phyloP scores from a whole-genome alignment of 2,329 filamentous ascomycete genomes.

The Mariannaea elegans region DNA sequence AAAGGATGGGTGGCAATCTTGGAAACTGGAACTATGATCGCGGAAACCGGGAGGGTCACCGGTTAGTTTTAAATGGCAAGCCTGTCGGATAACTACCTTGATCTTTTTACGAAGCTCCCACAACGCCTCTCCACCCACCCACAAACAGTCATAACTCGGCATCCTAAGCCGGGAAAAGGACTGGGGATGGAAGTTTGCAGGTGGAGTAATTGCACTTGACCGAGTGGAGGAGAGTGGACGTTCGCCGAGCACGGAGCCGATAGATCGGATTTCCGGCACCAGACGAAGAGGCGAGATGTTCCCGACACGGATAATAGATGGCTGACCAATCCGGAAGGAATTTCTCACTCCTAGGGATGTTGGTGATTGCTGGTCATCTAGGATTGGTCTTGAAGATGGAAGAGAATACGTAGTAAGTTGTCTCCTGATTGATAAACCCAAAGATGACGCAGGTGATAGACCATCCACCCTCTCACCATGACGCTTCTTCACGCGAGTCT shows the following conservation, averaged over 20 bases:
- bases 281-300: slow-evolving; percentile 10
- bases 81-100: slow-evolving; percentile 13
- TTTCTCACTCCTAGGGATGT: neutral
- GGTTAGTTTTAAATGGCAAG: slow-evolving; percentile 11
- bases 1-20: slow-evolving; percentile 3
- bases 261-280: slow-evolving; percentile 20
- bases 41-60: slow-evolving; percentile 5
- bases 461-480: too few relatives aligned
- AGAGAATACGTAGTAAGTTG: too few relatives aligned
- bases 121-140: neutral
- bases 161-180: slow-evolving; percentile 11
- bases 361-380: too few relatives aligned
- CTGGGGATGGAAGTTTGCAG: slow-evolving; percentile 1
- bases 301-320: slow-evolving; percentile 9
- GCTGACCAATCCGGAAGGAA: slow-evolving; percentile 5
- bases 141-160: slow-evolving; percentile 21
- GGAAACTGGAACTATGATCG: neutral
- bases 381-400: too few relatives aligned
- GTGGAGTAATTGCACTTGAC: slow-evolving; percentile 1
- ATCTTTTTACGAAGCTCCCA: neutral
- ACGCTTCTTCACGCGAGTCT: too few relatives aligned
- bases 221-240: slow-evolving; percentile 8
- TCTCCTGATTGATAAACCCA: too few relatives aligned
- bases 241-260: slow-evolving; percentile 33
- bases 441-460: too few relatives aligned